Evolutionary conservation across 352 stramenopile species (phyloP).

Genomic region (Pilasporangium apinafurcum): DNA sequence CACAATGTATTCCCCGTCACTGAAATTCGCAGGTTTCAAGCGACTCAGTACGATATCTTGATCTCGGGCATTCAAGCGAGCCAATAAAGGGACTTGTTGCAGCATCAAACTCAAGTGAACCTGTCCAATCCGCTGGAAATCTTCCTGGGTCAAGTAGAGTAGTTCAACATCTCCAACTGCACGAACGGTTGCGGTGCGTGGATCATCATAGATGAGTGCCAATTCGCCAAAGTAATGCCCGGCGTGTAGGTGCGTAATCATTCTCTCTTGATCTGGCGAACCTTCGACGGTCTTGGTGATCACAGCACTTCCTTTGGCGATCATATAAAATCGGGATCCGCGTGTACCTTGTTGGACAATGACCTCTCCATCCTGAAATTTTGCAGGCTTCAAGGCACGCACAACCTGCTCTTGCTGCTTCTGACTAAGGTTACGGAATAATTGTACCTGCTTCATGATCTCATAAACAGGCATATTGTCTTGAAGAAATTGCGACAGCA

Average conservation of each 20-base stretch:
- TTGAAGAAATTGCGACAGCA: slow-evolving; percentile 64
- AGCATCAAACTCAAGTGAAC: slow-evolving; percentile 86
- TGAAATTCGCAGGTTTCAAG: slow-evolving; percentile 79
- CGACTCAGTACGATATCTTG: slow-evolving; percentile 80
- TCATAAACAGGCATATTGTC: slow-evolving; percentile 87
- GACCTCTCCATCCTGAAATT: slow-evolving; percentile 77
- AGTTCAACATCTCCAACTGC: slow-evolving; percentile 76
- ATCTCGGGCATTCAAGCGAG: slow-evolving; percentile 58
- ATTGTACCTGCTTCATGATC: slow-evolving; percentile 83
- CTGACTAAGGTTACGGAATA: slow-evolving; percentile 83
- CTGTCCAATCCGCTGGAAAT: slow-evolving; percentile 84
- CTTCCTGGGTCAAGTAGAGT: slow-evolving; percentile 79
- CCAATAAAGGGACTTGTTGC: slow-evolving; percentile 77
- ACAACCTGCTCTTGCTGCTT: slow-evolving; percentile 87
- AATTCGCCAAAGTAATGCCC: slow-evolving; percentile 93
- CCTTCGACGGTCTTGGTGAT: slow-evolving; percentile 67
- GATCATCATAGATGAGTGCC: slow-evolving; percentile 89
- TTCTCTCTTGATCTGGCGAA: slow-evolving; percentile 56
- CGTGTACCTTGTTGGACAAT: slow-evolving; percentile 85
- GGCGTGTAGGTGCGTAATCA: slow-evolving; percentile 86
- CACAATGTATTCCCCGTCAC: slow-evolving; percentile 85
- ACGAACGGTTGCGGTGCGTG: slow-evolving; percentile 73
- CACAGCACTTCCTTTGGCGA: slow-evolving; percentile 82
- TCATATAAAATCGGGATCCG: slow-evolving; percentile 88
- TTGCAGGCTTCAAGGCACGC: slow-evolving; percentile 73